Evolutionary conservation across 164 flowering plant species (phyloP).

Genomic region (Platanus orientalis): DNA sequence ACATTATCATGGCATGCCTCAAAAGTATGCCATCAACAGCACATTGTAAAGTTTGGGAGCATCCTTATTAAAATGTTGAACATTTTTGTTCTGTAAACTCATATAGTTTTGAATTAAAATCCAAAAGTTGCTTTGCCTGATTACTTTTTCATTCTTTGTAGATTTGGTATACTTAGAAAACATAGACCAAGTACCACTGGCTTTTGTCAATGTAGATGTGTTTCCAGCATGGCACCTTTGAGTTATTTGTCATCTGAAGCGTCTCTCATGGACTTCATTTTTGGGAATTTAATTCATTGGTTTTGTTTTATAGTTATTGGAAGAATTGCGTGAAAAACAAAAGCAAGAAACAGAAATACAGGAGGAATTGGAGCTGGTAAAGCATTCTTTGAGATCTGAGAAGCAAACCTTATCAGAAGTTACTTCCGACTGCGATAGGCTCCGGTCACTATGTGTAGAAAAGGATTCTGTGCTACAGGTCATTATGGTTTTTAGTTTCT

Average conservation of each 20-base stretch:
- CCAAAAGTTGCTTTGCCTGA: too few species aligned
- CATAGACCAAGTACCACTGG: too few species aligned
- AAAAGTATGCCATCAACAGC: too few species aligned
- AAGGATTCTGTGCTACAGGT: constrained; percentile 79
- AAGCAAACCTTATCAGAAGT: constrained; percentile 53
- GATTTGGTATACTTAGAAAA: too few species aligned
- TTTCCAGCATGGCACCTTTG: background rate
- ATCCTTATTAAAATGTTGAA: too few species aligned
- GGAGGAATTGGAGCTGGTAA: constrained; percentile 63
- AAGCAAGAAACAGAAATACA: constrained; percentile 48
- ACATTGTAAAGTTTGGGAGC: too few species aligned
- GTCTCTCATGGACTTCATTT: background rate
- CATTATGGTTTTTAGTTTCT: background rate
- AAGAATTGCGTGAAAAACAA: constrained; percentile 65
- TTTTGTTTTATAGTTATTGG: constrained; percentile 46
- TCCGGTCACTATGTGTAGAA: constrained; percentile 50
- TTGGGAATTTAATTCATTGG: background rate
- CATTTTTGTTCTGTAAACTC: too few species aligned
- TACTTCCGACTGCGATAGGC: constrained; percentile 47
- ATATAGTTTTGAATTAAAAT: too few species aligned
- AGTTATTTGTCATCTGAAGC: background rate
- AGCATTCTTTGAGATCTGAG: constrained; percentile 48
- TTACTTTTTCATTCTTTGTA: too few species aligned
- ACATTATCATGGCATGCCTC: too few species aligned
- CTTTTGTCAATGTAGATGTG: background rate